Conservation (phyloP, 495 filamentous ascomycete species). For the Geopyxis carbonaria region DNA sequence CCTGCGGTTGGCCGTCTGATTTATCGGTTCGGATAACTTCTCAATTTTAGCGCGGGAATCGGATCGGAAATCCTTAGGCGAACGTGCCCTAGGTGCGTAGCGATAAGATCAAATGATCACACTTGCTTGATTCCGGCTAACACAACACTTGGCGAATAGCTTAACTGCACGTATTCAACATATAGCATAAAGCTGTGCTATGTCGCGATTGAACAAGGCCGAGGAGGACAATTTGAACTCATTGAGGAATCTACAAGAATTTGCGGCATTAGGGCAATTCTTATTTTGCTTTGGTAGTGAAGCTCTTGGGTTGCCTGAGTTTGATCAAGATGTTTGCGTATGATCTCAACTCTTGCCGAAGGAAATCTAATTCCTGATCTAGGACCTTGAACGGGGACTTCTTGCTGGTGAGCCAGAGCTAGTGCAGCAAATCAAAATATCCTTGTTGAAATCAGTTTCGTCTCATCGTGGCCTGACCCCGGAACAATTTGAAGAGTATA, state of each 20-base stretch:
- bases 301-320: constrained; percentile 24
- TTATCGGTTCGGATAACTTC: no score
- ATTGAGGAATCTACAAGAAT: constrained; percentile 91
- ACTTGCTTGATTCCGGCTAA: no score
- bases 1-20: no score
- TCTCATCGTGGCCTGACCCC: constrained; percentile 84
- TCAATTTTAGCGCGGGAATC: no score
- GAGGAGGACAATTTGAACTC: no score
- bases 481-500: constrained; percentile 88
- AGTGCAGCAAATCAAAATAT: constrained; percentile 67
- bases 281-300: constrained; percentile 73
- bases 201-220: no score
- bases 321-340: constrained; percentile 13
- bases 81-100: no score
- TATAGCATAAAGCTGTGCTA: no score
- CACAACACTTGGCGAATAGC: no score
- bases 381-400: constrained; percentile 85
- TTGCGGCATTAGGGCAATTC: constrained; percentile 87
- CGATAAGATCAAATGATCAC: no score
- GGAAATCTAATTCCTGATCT: constrained; percentile 4
- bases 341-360: background rate
- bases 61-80: no score
- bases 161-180: no score
- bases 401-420: constrained; percentile 59
- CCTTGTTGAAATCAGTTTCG: constrained; percentile 79